Evolutionary conservation across 169 alveolate species (phyloP).

Genomic region (Cryptosporidium canis): DNA sequence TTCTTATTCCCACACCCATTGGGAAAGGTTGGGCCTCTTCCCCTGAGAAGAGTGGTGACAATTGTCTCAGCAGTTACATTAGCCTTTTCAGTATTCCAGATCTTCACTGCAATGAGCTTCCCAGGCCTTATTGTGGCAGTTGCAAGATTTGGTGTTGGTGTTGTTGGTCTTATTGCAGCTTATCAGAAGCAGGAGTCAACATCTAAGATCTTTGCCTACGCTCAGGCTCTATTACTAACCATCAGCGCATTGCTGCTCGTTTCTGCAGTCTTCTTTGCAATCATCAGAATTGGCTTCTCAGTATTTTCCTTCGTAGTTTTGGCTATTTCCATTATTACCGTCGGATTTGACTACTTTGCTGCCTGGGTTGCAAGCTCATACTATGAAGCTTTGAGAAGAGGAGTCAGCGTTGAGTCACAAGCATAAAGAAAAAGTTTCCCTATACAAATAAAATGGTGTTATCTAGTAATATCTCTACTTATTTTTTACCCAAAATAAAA

Average conservation of each 20-base stretch:
- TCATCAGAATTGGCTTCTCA: constrained; percentile 57
- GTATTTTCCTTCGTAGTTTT: constrained; percentile 65
- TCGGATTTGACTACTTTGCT: constrained; percentile 65
- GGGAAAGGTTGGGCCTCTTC: constrained; percentile 73
- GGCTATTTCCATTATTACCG: constrained; percentile 34
- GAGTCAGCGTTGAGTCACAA: constrained; percentile 71
- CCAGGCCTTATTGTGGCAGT: constrained; percentile 59
- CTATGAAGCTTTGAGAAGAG: constrained; percentile 72
- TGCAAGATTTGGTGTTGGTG: constrained; percentile 68
- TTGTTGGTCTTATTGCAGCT: constrained; percentile 61
- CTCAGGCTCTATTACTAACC: constrained; percentile 45
- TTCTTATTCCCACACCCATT: constrained; percentile 66
- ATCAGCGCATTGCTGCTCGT: constrained; percentile 49
- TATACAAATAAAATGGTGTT: not conserved
- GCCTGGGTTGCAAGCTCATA: constrained; percentile 74
- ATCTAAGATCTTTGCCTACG: constrained; percentile 54
- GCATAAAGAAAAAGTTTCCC: constrained; percentile 23
- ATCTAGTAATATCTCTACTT: not conserved
- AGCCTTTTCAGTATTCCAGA: constrained; percentile 56
- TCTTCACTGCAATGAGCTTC: constrained; percentile 71
- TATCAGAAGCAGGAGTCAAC: constrained; percentile 61
- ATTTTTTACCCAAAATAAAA: not conserved
- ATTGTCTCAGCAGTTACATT: constrained; percentile 40
- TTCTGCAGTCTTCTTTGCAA: constrained; percentile 60
- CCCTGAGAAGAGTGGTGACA: constrained; percentile 65